Percentiles rank a stretch among this genome's conserved stretches.
phyloP scores from a whole-genome alignment of 495 filamentous ascomycete genomes.

The Aspergillus mulundensis region DNA sequence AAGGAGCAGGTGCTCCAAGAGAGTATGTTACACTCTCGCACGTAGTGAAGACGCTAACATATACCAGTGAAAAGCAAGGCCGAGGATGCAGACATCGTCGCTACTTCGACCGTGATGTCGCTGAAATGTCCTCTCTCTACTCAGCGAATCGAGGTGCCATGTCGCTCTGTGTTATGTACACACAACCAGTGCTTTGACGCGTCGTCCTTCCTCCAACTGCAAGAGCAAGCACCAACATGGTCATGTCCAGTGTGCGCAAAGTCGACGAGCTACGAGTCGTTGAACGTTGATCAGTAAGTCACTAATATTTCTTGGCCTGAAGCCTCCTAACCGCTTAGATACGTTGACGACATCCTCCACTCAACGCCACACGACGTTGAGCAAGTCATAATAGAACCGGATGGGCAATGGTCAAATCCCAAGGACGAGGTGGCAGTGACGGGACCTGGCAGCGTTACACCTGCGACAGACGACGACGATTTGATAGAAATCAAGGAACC shows the following conservation, averaged over 20 bases:
- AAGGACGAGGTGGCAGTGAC: constrained; percentile 31
- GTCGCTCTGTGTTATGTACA: constrained; percentile 71
- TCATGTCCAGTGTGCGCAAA: constrained; percentile 90
- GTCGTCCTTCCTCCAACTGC: constrained; percentile 85
- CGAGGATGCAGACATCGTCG: constrained; percentile 80
- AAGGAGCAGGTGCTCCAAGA: constrained; percentile 79
- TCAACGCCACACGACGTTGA: constrained; percentile 65
- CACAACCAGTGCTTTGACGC: constrained; percentile 97
- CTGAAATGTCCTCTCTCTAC: constrained; percentile 90
- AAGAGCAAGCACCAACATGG: constrained; percentile 96
- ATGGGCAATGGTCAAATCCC: constrained; percentile 68
- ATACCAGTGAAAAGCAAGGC: constrained; percentile 71
- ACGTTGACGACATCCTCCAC: constrained; percentile 80
- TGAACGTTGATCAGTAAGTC: constrained; percentile 83
- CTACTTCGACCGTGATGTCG: constrained; percentile 82
- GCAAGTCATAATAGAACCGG: constrained; percentile 85
- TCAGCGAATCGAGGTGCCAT: constrained; percentile 72
- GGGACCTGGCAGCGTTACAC: constrained; percentile 34
- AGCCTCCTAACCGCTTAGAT: constrained; percentile 48
- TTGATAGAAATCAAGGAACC: constrained; percentile 63
- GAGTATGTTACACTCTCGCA: constrained; percentile 48
- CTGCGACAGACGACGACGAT: constrained; percentile 56
- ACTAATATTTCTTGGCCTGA: not conserved
- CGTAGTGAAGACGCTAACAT: constrained; percentile 7
- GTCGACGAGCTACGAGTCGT: constrained; percentile 67